Conservation (phyloP, 2,329 filamentous ascomycete genomes). For the Epichloe glyceriae region DNA sequence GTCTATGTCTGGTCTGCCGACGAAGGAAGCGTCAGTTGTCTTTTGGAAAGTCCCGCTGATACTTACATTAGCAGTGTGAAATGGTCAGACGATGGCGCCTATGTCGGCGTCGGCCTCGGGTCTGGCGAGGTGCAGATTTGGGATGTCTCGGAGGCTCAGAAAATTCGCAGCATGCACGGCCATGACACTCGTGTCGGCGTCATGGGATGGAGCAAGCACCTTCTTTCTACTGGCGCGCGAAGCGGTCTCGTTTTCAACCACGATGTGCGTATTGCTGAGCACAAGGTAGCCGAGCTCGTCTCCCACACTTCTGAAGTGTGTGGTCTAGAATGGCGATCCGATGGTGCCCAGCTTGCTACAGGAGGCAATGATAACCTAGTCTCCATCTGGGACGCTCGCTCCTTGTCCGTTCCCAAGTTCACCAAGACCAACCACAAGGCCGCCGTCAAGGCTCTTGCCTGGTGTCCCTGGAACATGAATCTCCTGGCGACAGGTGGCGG, state of each 20-base stretch:
- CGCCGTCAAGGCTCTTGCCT: conserved; percentile 92
- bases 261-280: conserved; percentile 91
- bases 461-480: conserved; percentile 99
- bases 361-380: conserved; percentile 98
- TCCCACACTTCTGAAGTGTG: conserved; percentile 97
- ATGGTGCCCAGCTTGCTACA: conserved; percentile 91
- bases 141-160: conserved; percentile 89
- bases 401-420: conserved; percentile 88
- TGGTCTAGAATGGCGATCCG: conserved; percentile 92
- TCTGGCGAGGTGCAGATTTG: conserved; percentile 98
- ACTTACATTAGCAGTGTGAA: conserved; percentile 98
- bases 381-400: conserved; percentile 96
- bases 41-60: conserved; percentile 77
- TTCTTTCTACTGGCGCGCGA: conserved; percentile 86
- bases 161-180: conserved; percentile 96
- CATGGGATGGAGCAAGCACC: conserved; percentile 99
- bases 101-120: conserved; percentile 88
- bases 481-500: conserved; percentile 92
- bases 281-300: conserved; percentile 95
- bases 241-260: conserved; percentile 97
- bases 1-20: conserved; percentile 99
- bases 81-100: conserved; percentile 95
- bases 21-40: conserved; percentile 73
- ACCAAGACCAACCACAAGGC: conserved; percentile 99
- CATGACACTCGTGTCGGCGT: conserved; percentile 94